These are phyloP conservation scores for Asterochloris sp. DNA, from an alignment of 139 green algal species.

Conservation along the genomic window DNA sequence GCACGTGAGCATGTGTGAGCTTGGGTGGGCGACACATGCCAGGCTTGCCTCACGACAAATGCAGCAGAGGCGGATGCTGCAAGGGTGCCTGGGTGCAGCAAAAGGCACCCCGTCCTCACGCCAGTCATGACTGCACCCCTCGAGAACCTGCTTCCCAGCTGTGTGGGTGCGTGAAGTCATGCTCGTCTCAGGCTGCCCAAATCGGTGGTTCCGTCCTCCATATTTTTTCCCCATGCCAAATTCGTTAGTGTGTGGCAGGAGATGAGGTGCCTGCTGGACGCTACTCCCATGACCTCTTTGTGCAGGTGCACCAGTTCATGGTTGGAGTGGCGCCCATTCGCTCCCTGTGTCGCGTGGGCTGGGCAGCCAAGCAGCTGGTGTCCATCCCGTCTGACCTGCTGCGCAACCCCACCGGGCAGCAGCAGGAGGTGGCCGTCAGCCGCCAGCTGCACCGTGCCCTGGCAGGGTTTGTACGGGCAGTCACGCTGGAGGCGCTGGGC, in stretches of 20 bases:
- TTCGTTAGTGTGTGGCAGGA: neutral
- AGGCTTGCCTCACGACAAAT: too few species aligned
- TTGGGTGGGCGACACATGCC: too few species aligned
- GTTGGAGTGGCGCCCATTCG: constrained; percentile 58
- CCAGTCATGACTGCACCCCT: too few species aligned
- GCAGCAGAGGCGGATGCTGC: too few species aligned
- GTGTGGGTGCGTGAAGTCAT: too few species aligned
- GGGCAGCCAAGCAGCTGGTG: constrained; percentile 43
- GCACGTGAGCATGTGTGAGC: too few species aligned
- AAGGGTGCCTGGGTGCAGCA: too few species aligned
- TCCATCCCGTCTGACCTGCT: constrained; percentile 38
- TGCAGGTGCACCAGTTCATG: constrained; percentile 74
- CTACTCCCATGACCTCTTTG: neutral
- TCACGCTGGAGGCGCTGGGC: constrained; percentile 49
- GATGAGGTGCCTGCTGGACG: neutral
- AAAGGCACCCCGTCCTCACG: too few species aligned
- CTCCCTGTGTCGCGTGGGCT: constrained; percentile 39
- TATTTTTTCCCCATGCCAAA: neutral
- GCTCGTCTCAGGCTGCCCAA: neutral
- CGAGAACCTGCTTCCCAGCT: too few species aligned
- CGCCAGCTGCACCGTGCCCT: constrained; percentile 34
- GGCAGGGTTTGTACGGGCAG: constrained; percentile 30
- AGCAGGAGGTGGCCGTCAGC: constrained; percentile 2
- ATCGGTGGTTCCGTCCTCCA: neutral
- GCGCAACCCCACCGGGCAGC: neutral